These are phyloP conservation scores for Ephemerocybe angulata DNA, from an alignment of 768 basidiomycete genomes.

Conservation along the genomic window DNA sequence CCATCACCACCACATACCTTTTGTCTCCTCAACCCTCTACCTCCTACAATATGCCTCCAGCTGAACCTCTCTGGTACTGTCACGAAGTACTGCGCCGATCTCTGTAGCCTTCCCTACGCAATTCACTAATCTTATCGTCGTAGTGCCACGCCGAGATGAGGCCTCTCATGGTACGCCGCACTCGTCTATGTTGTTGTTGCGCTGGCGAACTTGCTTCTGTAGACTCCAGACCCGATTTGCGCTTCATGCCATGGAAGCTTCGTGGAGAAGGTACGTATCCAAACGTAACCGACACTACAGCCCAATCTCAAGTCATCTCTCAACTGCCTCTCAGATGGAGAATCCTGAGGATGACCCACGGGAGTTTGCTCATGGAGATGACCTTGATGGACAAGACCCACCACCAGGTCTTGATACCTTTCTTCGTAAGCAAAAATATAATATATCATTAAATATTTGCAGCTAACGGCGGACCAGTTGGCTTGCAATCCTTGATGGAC, in stretches of 20 bases:
- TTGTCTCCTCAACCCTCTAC: conserved; percentile 3
- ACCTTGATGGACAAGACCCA: conserved; percentile 21
- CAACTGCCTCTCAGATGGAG: conserved; percentile 63
- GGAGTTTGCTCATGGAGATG: conserved; percentile 43
- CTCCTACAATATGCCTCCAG: conserved; percentile 51
- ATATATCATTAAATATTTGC: background rate
- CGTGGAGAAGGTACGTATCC: conserved; percentile 62
- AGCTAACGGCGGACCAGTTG: conserved; percentile 20
- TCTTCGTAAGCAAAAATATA: conserved; percentile 37
- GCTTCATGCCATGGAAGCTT: conserved; percentile 79
- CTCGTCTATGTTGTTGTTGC: background rate
- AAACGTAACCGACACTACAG: background rate
- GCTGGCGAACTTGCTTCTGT: conserved; percentile 4
- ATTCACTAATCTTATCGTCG: conserved; percentile 9
- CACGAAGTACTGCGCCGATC: conserved; percentile 49
- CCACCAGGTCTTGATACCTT: conserved; percentile 43
- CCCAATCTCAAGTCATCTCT: no score
- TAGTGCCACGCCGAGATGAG: conserved; percentile 89
- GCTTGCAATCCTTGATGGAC: conserved; percentile 35
- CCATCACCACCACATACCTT: conserved; percentile 4
- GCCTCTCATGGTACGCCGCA: conserved; percentile 69
- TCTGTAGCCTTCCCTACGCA: background rate
- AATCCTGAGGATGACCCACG: conserved; percentile 74
- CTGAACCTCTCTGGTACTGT: conserved; percentile 78
- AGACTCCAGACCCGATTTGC: conserved; percentile 70